These are phyloP conservation scores for Dendrocalamus latiflorus DNA, from an alignment of 202 grass and related monocot genomes.

Conservation along the genomic window DNA sequence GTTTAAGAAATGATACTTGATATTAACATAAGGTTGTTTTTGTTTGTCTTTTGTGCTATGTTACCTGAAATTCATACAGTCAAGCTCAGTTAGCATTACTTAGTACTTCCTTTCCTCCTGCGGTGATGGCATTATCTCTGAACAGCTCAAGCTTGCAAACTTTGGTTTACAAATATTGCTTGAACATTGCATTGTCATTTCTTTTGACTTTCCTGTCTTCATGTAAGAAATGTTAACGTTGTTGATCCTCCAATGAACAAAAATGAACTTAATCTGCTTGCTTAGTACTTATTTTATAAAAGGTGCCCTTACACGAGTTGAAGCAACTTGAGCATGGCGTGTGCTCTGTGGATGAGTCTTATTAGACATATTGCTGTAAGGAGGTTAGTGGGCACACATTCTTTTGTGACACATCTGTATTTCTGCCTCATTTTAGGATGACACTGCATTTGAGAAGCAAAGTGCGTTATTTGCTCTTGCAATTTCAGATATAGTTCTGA, in stretches of 20 bases:
- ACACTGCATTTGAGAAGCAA: conserved; percentile 86
- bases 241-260: neutral
- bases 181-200: neutral
- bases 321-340: neutral
- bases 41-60: too few species aligned
- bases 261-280: neutral
- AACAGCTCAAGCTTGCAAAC: too few species aligned
- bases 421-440: conserved; percentile 54
- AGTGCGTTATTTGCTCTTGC: conserved; percentile 78
- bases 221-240: neutral
- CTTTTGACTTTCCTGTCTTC: neutral
- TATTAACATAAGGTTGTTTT: too few species aligned
- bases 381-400: conserved; percentile 5
- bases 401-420: conserved; percentile 18
- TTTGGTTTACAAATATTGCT: neutral
- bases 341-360: neutral
- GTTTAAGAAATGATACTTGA: too few species aligned
- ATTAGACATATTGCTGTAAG: conserved; percentile 11
- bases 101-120: neutral
- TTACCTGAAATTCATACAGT: neutral
- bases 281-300: too few species aligned
- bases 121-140: neutral
- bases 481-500: conserved; percentile 79
- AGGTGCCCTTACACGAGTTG: too few species aligned
- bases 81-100: neutral